Conservation (phyloP, 2,329 filamentous ascomycete species). For the Botrytis elliptica region DNA sequence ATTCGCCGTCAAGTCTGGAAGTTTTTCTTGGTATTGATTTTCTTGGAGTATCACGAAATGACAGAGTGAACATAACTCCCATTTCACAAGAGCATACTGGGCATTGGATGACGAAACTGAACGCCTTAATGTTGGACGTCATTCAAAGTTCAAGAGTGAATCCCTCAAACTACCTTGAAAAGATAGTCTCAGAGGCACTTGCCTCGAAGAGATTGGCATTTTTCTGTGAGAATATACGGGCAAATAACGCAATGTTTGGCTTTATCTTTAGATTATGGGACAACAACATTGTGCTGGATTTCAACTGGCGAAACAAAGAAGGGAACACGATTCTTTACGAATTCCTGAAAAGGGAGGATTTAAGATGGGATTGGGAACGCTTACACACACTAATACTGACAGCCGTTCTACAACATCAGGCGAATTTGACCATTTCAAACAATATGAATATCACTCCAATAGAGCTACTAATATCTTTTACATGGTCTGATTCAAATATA, state of each 20-base stretch:
- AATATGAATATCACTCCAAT: not conserved
- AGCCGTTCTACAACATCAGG: not conserved
- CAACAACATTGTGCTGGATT: not conserved
- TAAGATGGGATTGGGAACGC: too few species aligned
- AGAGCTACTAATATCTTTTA: not conserved
- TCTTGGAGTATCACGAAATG: not conserved
- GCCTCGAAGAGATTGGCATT: too few species aligned
- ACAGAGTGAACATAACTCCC: not conserved
- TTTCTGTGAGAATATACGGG: too few species aligned
- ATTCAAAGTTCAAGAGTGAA: too few species aligned
- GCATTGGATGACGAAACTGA: not conserved
- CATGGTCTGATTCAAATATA: too few species aligned
- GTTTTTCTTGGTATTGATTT: not conserved
- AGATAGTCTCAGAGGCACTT: not conserved
- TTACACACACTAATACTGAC: too few species aligned
- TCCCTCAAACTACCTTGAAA: not conserved
- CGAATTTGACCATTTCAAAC: not conserved
- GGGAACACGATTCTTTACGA: not conserved
- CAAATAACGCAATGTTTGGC: not conserved
- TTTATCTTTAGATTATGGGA: not conserved
- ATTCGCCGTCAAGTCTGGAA: not conserved
- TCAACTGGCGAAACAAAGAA: not conserved
- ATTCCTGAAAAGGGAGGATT: too few species aligned
- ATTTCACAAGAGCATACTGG: not conserved
- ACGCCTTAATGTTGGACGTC: accelerated